Evolutionary conservation across 2,329 filamentous ascomycete species (phyloP).

Genomic region (Dryadomyces quercivorus): DNA sequence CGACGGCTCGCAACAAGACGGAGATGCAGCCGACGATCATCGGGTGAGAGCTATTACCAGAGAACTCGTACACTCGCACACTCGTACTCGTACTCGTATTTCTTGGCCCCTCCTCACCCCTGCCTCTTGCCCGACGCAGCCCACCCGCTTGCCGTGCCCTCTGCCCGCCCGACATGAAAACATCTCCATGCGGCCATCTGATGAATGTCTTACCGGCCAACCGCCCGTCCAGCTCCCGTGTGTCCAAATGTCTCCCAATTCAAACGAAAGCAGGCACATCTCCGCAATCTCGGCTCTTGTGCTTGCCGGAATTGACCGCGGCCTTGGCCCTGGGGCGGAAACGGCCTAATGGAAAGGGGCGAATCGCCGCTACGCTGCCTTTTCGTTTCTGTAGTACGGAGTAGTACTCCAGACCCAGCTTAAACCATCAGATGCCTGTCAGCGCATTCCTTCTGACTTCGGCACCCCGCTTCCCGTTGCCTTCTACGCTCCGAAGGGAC

Average conservation of each 20-base stretch:
- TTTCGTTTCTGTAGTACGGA: no score
- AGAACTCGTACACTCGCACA: no score
- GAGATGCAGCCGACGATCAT: not conserved
- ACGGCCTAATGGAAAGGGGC: not conserved
- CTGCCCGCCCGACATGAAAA: no score
- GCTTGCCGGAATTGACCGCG: constrained; percentile 2
- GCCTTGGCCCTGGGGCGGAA: not conserved
- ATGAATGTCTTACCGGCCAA: no score
- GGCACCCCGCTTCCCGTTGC: not conserved
- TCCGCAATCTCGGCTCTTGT: constrained; percentile 2
- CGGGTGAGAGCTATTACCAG: not conserved
- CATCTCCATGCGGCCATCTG: no score
- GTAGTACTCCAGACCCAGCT: not conserved
- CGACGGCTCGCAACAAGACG: not conserved
- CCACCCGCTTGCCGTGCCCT: no score
- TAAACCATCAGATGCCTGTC: not conserved
- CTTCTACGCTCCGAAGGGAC: not conserved
- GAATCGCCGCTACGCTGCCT: not conserved
- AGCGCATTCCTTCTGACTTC: not conserved
- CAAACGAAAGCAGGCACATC: not conserved
- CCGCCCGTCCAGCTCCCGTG: no score
- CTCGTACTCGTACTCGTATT: no score
- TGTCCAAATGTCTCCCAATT: not conserved
- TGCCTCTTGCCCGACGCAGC: no score
- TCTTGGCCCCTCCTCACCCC: no score